phyloP scores from a whole-genome alignment of 1,284 basidiomycete genomes.

The Rhodotorula sp. region DNA sequence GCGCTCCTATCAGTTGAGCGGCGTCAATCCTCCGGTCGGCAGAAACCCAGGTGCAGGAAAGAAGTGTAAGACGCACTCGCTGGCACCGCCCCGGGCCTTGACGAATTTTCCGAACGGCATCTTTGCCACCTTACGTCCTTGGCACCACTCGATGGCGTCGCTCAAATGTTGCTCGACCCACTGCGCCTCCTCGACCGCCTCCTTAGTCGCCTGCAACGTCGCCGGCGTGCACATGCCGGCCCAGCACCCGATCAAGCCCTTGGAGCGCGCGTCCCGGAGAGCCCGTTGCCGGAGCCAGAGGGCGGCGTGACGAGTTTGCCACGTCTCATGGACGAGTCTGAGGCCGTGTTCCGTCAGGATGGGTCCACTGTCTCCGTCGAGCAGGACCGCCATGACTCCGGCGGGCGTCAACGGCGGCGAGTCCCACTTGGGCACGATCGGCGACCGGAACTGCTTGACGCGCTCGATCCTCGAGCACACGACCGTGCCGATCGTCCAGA shows the following conservation, averaged over 20 bases:
- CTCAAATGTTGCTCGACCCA: slow-evolving; percentile 21
- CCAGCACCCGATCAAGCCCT: slow-evolving; percentile 17
- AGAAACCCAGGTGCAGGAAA: too few relatives aligned
- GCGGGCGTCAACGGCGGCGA: not conserved
- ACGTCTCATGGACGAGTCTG: slow-evolving; percentile 2
- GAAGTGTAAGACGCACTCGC: not conserved
- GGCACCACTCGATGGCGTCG: slow-evolving; percentile 21
- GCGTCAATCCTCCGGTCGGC: not conserved
- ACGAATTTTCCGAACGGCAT: slow-evolving; percentile 11
- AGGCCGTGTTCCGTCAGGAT: slow-evolving; percentile 15
- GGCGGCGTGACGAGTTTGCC: slow-evolving; percentile 15
- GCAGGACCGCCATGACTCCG: not conserved
- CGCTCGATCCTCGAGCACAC: slow-evolving; percentile 3
- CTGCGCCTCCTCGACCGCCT: slow-evolving; percentile 22
- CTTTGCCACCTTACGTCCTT: not conserved
- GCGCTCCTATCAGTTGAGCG: not conserved
- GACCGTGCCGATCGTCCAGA: slow-evolving; percentile 12
- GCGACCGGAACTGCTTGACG: slow-evolving; percentile 6
- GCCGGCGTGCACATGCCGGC: slow-evolving; percentile 14
- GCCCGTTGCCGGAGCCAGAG: slow-evolving; percentile 10
- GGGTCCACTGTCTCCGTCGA: not conserved
- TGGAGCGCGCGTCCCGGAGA: slow-evolving; percentile 17
- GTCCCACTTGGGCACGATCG: slow-evolving; percentile 1
- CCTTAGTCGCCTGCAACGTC: slow-evolving; percentile 1
- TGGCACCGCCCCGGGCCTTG: not conserved